Percentiles rank a stretch among this genome's conserved stretches.
phyloP scores from a whole-genome alignment of 768 basidiomycete species.

The Amanita fuliginea region DNA sequence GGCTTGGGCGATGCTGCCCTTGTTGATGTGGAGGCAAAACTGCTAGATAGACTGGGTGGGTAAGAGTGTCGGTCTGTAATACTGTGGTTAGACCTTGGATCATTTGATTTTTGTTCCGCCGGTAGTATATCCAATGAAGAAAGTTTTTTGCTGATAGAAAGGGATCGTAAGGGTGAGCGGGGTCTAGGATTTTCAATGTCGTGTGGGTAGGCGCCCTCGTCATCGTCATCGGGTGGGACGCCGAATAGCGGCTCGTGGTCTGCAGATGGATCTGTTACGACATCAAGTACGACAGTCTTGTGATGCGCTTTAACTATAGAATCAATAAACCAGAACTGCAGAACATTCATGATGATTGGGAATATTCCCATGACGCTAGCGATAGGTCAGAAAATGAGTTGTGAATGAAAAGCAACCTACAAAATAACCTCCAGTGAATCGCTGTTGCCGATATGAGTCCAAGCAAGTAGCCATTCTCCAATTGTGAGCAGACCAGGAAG shows the following conservation, averaged over 20 bases:
- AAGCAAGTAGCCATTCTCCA: slow-evolving; percentile 84
- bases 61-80: slow-evolving; percentile 40
- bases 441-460: slow-evolving; percentile 53
- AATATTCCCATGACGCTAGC: slow-evolving; percentile 82
- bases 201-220: slow-evolving; percentile 29
- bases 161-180: slow-evolving; percentile 23
- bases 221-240: slow-evolving; percentile 40
- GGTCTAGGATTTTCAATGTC: slow-evolving; percentile 38
- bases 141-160: slow-evolving; percentile 12
- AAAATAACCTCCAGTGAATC: slow-evolving; percentile 70
- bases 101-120: slow-evolving; percentile 30
- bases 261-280: slow-evolving; percentile 22
- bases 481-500: slow-evolving; percentile 61
- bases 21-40: slow-evolving; percentile 25
- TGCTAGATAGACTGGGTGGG: slow-evolving; percentile 44
- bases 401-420: slow-evolving; percentile 31
- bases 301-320: slow-evolving; percentile 71
- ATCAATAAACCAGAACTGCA: slow-evolving; percentile 95
- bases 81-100: slow-evolving; percentile 22
- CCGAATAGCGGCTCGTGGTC: slow-evolving; percentile 58
- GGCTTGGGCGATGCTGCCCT: slow-evolving; percentile 16
- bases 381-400: slow-evolving; percentile 2
- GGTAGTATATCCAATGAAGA: slow-evolving; percentile 14
- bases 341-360: slow-evolving; percentile 78
- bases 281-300: slow-evolving; percentile 25